These are phyloP conservation scores for Vigna nakashimae DNA, from an alignment of 306 rosid genomes.

Conservation along the genomic window DNA sequence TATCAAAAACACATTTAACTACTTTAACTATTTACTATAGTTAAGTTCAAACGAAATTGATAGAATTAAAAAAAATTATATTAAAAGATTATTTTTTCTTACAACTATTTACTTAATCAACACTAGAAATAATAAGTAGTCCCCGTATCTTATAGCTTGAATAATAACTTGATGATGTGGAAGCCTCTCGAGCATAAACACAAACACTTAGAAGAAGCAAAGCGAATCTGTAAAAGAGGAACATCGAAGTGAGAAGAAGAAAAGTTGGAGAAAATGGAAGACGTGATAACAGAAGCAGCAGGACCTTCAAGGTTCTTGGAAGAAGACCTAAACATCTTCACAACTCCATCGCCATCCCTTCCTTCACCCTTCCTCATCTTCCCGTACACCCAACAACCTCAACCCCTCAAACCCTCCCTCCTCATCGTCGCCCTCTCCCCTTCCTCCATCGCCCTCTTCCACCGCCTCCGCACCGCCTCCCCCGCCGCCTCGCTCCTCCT, in stretches of 20 bases:
- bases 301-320: constrained; percentile 82
- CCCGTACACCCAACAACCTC: constrained; percentile 41
- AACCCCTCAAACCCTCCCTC: constrained; percentile 70
- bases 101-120: too few species aligned
- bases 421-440: constrained; percentile 75
- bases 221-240: too few species aligned
- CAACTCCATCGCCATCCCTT: constrained; percentile 61
- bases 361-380: constrained; percentile 76
- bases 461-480: constrained; percentile 44
- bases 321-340: constrained; percentile 84
- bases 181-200: too few species aligned
- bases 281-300: constrained; percentile 78
- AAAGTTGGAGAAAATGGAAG: constrained; percentile 62
- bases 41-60: too few species aligned
- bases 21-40: too few species aligned
- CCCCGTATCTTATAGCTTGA: too few species aligned
- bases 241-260: too few species aligned
- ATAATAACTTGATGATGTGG: too few species aligned
- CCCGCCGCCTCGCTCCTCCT: constrained; percentile 72
- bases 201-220: neutral
- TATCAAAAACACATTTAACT: too few species aligned
- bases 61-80: too few species aligned
- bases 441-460: constrained; percentile 68
- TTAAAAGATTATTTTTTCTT: too few species aligned
- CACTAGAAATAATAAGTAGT: too few species aligned